Conservation (phyloP, 257 asterid genomes). For the Solanum pennellii region DNA sequence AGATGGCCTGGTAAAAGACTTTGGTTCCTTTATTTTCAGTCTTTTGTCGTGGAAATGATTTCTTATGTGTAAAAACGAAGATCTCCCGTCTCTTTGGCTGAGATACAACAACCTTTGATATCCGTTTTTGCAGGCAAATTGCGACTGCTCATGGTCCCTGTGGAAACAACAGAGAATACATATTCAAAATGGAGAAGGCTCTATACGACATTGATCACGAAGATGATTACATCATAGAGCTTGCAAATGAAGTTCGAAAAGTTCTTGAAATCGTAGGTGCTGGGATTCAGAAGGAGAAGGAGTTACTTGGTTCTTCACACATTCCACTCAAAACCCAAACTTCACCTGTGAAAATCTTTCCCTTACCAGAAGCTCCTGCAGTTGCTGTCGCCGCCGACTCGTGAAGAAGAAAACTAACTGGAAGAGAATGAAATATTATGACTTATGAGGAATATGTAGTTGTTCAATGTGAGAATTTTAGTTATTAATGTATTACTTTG, state of each 20-base stretch:
- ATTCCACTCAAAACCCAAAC: constrained; percentile 23
- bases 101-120: background rate
- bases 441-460: background rate
- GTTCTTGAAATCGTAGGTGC: constrained; percentile 26
- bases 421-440: background rate
- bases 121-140: constrained; percentile 34
- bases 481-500: background rate
- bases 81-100: background rate
- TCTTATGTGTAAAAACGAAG: background rate
- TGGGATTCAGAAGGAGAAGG: constrained; percentile 25
- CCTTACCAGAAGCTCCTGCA: constrained; percentile 32
- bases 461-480: background rate
- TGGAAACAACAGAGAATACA: constrained; percentile 83
- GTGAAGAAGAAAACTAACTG: background rate
- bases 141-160: constrained; percentile 88
- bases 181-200: constrained; percentile 81
- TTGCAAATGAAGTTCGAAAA: constrained; percentile 80
- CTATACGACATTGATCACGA: constrained; percentile 65
- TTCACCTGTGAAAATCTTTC: constrained; percentile 31
- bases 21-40: constrained; percentile 1
- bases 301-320: constrained; percentile 8
- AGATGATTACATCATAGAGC: constrained; percentile 64
- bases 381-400: constrained; percentile 16
- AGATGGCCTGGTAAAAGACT: constrained; percentile 7
- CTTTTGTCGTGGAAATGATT: background rate